A percentile compares a stretch with the other conserved stretches of the same genome.
These are phyloP conservation scores for Fonsecaea monophora DNA, from an alignment of 2,329 filamentous ascomycete genomes.

Conservation along the genomic window DNA sequence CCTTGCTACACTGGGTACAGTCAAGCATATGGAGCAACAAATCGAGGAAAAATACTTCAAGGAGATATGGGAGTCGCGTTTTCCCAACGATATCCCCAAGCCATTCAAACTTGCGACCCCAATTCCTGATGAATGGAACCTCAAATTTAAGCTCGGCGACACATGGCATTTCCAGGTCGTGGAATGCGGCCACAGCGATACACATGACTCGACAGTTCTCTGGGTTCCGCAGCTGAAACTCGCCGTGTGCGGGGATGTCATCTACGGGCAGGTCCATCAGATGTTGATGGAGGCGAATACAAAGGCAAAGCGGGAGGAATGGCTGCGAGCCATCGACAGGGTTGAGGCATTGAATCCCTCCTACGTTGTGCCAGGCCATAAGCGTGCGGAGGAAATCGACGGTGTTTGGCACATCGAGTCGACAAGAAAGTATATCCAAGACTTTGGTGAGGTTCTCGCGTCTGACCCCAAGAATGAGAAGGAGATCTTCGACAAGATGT, in stretches of 20 bases:
- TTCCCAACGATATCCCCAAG: constrained; percentile 20
- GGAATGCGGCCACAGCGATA: constrained; percentile 43
- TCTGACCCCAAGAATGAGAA: constrained; percentile 65
- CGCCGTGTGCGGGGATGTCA: constrained; percentile 49
- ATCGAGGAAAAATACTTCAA: constrained; percentile 17
- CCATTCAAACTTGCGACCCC: constrained; percentile 18
- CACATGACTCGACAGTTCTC: constrained; percentile 46
- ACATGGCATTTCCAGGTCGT: constrained; percentile 39
- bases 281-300: constrained; percentile 48
- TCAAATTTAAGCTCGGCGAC: constrained; percentile 31
- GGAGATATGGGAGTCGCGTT: constrained; percentile 18
- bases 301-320: constrained; percentile 42
- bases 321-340: constrained; percentile 45
- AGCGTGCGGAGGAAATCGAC: constrained; percentile 40
- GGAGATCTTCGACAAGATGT: constrained; percentile 63
- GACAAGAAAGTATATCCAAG: constrained; percentile 43
- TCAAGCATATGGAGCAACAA: constrained; percentile 39
- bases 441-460: constrained; percentile 30
- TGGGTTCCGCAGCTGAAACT: constrained; percentile 47
- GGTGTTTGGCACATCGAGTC: constrained; percentile 42
- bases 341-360: constrained; percentile 45
- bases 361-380: constrained; percentile 46
- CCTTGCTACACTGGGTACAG: constrained; percentile 37
- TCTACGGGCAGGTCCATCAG: constrained; percentile 49
- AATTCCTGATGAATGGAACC: background rate